Percentiles rank a stretch among this genome's conserved stretches.
Conservation (phyloP, 2,329 filamentous ascomycete genomes). For the Penicillium brevicompactum region DNA sequence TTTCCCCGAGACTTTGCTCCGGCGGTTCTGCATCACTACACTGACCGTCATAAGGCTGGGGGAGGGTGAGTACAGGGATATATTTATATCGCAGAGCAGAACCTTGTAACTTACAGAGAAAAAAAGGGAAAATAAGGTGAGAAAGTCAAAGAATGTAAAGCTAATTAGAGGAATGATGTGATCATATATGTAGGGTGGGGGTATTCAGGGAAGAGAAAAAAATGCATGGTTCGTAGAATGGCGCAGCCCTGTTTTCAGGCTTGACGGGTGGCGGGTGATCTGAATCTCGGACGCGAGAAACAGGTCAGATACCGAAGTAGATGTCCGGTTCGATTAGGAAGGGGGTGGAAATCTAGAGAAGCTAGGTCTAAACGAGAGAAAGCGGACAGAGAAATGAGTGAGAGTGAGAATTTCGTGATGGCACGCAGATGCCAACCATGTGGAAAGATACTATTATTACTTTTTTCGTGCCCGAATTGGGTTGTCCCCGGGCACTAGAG, state of each 20-base stretch:
- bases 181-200: slow-evolving; percentile 4
- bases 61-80: slow-evolving; percentile 6
- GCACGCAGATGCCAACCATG: slow-evolving; percentile 38
- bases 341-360: slow-evolving; percentile 3
- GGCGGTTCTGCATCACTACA: slow-evolving; percentile 41
- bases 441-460: slow-evolving; percentile 26
- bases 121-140: background rate
- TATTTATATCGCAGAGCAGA: slow-evolving; percentile 12
- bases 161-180: background rate
- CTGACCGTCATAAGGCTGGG: slow-evolving; percentile 36
- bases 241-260: slow-evolving; percentile 21
- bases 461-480: background rate
- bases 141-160: background rate
- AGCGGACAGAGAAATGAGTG: slow-evolving; percentile 6
- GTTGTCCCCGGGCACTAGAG: background rate
- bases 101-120: slow-evolving; percentile 10
- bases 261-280: slow-evolving; percentile 25
- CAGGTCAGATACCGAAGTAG: slow-evolving; percentile 7
- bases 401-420: slow-evolving; percentile 12
- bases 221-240: slow-evolving; percentile 17
- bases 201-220: slow-evolving; percentile 12
- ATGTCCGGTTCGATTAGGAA: slow-evolving; percentile 2
- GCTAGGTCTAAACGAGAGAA: slow-evolving; percentile 10
- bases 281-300: slow-evolving; percentile 8
- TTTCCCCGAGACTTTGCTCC: slow-evolving; percentile 40